Conservation (phyloP, 805 yeast genomes). For the Saccharomycopsis fodiens region DNA sequence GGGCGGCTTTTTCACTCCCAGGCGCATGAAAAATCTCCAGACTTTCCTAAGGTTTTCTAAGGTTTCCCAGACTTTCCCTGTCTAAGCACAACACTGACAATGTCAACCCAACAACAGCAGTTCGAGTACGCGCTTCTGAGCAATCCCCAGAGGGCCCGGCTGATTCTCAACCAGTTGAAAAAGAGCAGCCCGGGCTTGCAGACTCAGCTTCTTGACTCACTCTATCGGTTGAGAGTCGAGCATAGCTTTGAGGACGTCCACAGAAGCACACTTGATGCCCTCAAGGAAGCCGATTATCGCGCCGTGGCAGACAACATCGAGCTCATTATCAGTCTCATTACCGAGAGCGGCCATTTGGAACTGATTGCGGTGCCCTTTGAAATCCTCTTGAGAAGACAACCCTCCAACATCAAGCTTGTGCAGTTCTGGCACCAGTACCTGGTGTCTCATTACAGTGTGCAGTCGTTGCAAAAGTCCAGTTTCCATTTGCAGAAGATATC, state of each 20-base stretch:
- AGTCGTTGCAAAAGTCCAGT: slow-evolving; percentile 18
- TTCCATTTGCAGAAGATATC: slow-evolving; percentile 16
- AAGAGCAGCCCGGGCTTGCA: neutral
- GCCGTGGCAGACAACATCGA: slow-evolving; percentile 21
- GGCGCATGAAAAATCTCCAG: too few relatives aligned
- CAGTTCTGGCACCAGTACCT: slow-evolving; percentile 13
- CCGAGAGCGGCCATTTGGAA: slow-evolving; percentile 23
- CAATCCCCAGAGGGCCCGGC: slow-evolving; percentile 26
- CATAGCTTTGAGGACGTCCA: slow-evolving; percentile 4
- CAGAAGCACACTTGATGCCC: slow-evolving; percentile 4
- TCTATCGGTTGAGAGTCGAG: slow-evolving; percentile 26
- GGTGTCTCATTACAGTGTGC: slow-evolving; percentile 7
- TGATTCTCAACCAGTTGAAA: neutral
- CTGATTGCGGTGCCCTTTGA: slow-evolving; percentile 30
- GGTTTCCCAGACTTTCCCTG: too few relatives aligned
- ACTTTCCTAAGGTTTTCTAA: too few relatives aligned
- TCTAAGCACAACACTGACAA: too few relatives aligned
- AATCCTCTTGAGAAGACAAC: slow-evolving; percentile 31
- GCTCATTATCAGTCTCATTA: slow-evolving; percentile 28
- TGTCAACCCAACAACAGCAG: slow-evolving; percentile 24
- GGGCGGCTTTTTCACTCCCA: too few relatives aligned
- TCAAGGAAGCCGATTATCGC: slow-evolving; percentile 10
- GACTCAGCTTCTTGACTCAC: neutral
- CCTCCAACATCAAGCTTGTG: slow-evolving; percentile 21
- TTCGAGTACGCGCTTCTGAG: slow-evolving; percentile 25